Conservation (phyloP, 2,329 filamentous ascomycete genomes). For the Penicillium hordei region DNA sequence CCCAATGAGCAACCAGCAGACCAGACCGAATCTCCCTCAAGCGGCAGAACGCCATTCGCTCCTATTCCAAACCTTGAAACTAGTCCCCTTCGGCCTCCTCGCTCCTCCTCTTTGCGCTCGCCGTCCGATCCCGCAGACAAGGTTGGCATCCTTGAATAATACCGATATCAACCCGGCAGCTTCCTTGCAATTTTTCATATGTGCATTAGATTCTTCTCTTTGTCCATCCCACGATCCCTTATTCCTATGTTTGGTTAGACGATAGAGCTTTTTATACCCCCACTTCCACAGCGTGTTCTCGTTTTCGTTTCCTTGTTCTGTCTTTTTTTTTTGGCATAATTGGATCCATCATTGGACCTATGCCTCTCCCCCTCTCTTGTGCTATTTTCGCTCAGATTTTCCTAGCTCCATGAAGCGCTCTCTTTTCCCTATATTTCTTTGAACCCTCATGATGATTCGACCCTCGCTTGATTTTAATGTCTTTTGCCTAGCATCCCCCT, state of each 20-base stretch:
- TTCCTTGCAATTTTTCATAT: slow-evolving; percentile 4
- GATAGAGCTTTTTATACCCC: slow-evolving; percentile 29
- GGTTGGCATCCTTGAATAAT: slow-evolving; percentile 7
- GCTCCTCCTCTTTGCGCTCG: slow-evolving; percentile 40
- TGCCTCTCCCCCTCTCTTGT: background rate
- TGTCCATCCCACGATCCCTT: slow-evolving; percentile 13
- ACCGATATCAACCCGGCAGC: slow-evolving; percentile 13
- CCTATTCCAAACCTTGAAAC: slow-evolving; percentile 35
- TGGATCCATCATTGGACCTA: background rate
- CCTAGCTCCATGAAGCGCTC: slow-evolving; percentile 1
- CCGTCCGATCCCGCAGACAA: slow-evolving; percentile 14
- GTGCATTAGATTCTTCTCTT: slow-evolving; percentile 9
- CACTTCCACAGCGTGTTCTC: slow-evolving; percentile 14
- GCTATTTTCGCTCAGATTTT: background rate
- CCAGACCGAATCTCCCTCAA: slow-evolving; percentile 20
- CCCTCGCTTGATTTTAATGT: slow-evolving; percentile 6
- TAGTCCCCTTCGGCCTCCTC: slow-evolving; percentile 35
- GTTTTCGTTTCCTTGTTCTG: slow-evolving; percentile 3
- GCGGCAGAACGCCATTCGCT: slow-evolving; percentile 30
- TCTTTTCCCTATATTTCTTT: slow-evolving; percentile 10
- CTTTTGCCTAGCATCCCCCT: background rate
- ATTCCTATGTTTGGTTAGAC: slow-evolving; percentile 19
- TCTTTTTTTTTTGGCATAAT: background rate
- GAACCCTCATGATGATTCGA: background rate
- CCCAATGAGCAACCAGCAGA: slow-evolving; percentile 12